Evolutionary conservation across 345 rosid species (phyloP), one percentile per base, ranked within the genome.

Genomic region (Populus ilicifolia): DNA sequence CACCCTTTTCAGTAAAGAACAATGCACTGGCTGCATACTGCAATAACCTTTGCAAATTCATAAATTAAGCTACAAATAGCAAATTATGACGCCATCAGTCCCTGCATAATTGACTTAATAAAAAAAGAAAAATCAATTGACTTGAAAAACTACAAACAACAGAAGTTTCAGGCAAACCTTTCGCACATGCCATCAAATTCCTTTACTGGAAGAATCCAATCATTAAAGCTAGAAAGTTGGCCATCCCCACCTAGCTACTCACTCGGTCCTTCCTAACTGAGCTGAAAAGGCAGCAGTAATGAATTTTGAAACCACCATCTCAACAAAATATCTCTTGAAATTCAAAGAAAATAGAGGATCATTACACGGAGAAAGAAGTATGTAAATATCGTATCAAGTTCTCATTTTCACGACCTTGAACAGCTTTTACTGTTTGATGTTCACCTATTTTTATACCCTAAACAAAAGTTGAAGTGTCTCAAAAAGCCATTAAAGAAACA

Each of bases 131-230:
- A 33, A 33, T 33, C 65, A 70, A 73, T 8, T 5, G 39, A 67
- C 64, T 38, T 66, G 70, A 30, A 59, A 33, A 23, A 67, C 14
- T 7, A 79, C 52, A 35, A 75, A 64, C 17, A 75, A 36, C 8
- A 35, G 41, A 48, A 74, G 68, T 36, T 61, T 23, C 62, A 80
- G 46, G 84, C 83, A 84, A 61, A 96, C 99, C 99, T 96, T 84
- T 96, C 98, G 98, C 99, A 96, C 95, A 96, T 84, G 85, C 99
- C 98, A 85, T 96, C 96, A 83, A 93, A 96, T 83, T 96, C 99
- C 85, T 86, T 91, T 18, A 97, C 98, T 29, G 99, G 99, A 75
- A 96, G 89, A 80, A 91, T 90, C 99, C 99, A 96, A 83, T 93
- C 99, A 69, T 91, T 90, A 84, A 96, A 96, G 85, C 92, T 96